phyloP scores from a whole-genome alignment of 2,329 filamentous ascomycete species.

The Orbilia javanica region DNA sequence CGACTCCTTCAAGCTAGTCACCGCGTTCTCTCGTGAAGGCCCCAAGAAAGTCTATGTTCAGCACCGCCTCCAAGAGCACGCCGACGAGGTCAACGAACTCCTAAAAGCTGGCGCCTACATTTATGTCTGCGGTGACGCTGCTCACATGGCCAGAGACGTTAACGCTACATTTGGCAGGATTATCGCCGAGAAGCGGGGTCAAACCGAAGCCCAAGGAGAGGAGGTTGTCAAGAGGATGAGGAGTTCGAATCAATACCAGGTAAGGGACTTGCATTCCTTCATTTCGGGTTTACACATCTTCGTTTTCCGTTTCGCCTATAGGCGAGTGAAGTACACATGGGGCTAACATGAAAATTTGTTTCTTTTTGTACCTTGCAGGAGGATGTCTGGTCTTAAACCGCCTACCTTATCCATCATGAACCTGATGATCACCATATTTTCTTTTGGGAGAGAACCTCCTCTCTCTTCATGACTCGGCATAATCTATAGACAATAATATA shows the following conservation, averaged over 20 bases:
- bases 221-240: conserved; percentile 98
- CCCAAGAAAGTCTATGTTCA: conserved; percentile 96
- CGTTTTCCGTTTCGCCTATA: neutral
- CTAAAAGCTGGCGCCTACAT: conserved; percentile 91
- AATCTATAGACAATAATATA: neutral
- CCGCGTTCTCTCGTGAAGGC: conserved; percentile 92
- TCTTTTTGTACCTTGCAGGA: conserved; percentile 68
- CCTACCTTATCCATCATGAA: conserved; percentile 10
- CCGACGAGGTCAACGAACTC: conserved; percentile 86
- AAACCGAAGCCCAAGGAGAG: conserved; percentile 88
- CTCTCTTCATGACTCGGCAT: conserved; percentile 20
- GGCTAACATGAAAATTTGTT: conserved; percentile 30
- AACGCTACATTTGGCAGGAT: conserved; percentile 89
- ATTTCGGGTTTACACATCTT: conserved; percentile 30
- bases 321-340: conserved; percentile 25
- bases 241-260: conserved; percentile 94
- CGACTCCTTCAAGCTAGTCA: conserved; percentile 89
- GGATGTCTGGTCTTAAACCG: conserved; percentile 76
- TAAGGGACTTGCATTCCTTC: conserved; percentile 21
- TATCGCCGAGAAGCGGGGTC: conserved; percentile 82
- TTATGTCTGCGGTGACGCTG: conserved; percentile 97
- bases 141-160: conserved; percentile 95
- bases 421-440: conserved; percentile 25
- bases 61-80: conserved; percentile 85
- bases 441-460: neutral